Evolutionary conservation across 306 rosid genomes (phyloP).

Genomic region (Corylus avellana): DNA sequence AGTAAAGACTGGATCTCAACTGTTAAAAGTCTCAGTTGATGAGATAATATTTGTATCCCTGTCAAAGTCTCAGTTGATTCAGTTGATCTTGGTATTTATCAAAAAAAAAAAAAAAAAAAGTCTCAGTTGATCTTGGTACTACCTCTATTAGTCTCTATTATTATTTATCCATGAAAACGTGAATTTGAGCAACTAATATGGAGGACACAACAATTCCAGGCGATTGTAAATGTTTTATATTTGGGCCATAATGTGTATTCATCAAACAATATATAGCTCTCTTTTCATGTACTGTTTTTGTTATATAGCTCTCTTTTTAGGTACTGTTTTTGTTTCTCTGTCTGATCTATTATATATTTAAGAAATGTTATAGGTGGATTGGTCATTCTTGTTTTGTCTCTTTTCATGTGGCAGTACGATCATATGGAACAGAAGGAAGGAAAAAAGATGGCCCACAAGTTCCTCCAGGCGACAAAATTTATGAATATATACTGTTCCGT

Average conservation of each 20-base stretch:
- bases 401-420: constrained; percentile 67
- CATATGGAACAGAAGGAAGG: constrained; percentile 97
- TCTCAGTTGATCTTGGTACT: background rate
- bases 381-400: constrained; percentile 19
- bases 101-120: background rate
- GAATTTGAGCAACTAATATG: background rate
- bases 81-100: background rate
- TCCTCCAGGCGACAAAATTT: constrained; percentile 81
- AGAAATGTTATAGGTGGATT: background rate
- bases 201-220: background rate
- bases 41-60: background rate
- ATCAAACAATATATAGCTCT: background rate
- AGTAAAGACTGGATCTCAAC: background rate
- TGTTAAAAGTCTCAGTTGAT: background rate
- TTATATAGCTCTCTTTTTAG: background rate
- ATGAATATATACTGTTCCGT: constrained; percentile 87
- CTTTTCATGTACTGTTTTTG: background rate
- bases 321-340: background rate
- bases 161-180: background rate
- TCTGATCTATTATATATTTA: background rate
- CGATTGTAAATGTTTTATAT: background rate
- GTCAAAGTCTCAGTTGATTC: background rate
- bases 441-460: constrained; percentile 90
- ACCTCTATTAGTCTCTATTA: background rate
- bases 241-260: background rate